These are phyloP conservation scores for Lineolata rhizophorae DNA, from an alignment of 495 filamentous ascomycete species.

Conservation along the genomic window DNA sequence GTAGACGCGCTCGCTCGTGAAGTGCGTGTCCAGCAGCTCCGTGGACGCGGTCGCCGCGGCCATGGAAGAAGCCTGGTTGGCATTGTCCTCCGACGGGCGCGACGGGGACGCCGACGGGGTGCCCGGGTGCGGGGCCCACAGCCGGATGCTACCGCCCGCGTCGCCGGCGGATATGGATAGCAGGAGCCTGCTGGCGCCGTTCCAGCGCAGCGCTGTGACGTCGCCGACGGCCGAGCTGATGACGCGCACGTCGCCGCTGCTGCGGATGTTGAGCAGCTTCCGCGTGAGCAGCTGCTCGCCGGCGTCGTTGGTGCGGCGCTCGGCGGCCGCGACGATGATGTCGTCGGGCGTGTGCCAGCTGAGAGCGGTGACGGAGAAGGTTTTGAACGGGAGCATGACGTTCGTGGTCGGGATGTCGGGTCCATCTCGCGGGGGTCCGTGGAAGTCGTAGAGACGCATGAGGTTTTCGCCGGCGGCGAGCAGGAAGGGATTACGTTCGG, in stretches of 20 bases:
- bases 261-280: neutral
- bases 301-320: neutral
- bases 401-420: neutral
- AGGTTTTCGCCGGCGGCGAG: neutral
- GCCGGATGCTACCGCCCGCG: constrained; percentile 7
- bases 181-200: constrained; percentile 1
- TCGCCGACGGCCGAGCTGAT: neutral
- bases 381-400: neutral
- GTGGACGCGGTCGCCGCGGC: no score
- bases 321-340: neutral
- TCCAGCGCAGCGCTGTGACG: constrained; percentile 4
- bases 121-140: no score
- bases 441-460: neutral
- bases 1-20: no score
- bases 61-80: no score
- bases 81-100: no score
- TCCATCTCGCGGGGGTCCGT: neutral
- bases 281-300: neutral
- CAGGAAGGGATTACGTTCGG: neutral
- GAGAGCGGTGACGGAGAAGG: neutral
- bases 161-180: neutral
- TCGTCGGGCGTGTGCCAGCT: neutral
- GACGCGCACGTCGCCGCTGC: neutral
- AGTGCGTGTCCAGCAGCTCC: no score
- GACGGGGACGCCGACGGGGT: no score